Percentiles rank a stretch among this genome's conserved stretches.
Evolutionary conservation across 2,329 filamentous ascomycete genomes (phyloP).

Genomic region (Stachybotrys elegans): DNA sequence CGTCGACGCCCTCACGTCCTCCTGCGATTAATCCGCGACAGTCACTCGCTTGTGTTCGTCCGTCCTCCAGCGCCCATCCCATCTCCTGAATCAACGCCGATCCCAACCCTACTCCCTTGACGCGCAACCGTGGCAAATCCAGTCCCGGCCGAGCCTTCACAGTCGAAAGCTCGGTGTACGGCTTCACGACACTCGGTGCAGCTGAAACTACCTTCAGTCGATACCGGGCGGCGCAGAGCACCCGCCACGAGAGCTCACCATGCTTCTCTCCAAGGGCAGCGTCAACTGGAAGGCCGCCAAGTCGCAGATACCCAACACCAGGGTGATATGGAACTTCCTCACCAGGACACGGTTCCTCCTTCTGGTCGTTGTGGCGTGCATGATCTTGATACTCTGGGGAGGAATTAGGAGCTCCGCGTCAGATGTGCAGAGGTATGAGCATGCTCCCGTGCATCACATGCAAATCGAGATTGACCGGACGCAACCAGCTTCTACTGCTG

Average conservation of each 20-base stretch:
- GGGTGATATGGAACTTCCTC: slow-evolving; percentile 64
- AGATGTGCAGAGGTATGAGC: slow-evolving; percentile 81
- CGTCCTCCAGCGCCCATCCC: background rate
- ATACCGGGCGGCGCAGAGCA: too few species aligned
- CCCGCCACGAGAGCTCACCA: slow-evolving; percentile 41
- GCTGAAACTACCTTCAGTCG: too few species aligned
- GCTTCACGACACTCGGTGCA: too few species aligned
- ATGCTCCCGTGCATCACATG: background rate
- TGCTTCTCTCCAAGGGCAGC: slow-evolving; percentile 88
- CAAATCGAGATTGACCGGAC: slow-evolving; percentile 9
- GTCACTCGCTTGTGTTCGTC: background rate
- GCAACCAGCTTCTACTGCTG: slow-evolving; percentile 85
- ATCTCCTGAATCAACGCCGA: background rate
- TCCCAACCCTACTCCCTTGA: background rate
- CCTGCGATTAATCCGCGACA: too few species aligned
- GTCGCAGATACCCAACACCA: slow-evolving; percentile 70
- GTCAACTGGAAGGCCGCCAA: slow-evolving; percentile 89
- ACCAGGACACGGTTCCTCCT: slow-evolving; percentile 76
- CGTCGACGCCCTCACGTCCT: too few species aligned
- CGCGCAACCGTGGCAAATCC: too few species aligned
- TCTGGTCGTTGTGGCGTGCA: slow-evolving; percentile 62
- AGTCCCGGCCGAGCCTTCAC: too few species aligned
- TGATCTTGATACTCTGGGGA: slow-evolving; percentile 81
- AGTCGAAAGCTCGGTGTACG: too few species aligned
- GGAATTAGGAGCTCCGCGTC: slow-evolving; percentile 74